A percentile compares a stretch with the other conserved stretches of the same genome.
These are phyloP conservation scores for Lagenidium sp. DNA, from an alignment of 352 stramenopile species.

Conservation along the genomic window DNA sequence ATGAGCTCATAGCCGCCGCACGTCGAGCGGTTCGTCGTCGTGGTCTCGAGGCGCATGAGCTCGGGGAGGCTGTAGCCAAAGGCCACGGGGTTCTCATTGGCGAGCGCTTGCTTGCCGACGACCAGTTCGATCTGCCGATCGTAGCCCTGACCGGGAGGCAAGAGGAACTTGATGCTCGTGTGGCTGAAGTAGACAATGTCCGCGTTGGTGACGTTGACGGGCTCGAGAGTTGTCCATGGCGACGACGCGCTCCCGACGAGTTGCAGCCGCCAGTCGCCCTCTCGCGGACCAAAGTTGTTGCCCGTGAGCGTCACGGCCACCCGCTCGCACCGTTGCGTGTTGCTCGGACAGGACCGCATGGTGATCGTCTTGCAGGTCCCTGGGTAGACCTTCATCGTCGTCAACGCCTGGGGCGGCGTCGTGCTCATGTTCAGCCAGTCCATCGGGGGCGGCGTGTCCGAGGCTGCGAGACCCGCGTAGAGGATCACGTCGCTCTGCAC, in stretches of 20 bases:
- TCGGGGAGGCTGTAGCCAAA: slow-evolving; percentile 37
- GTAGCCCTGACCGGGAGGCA: slow-evolving; percentile 36
- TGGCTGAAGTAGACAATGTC: slow-evolving; percentile 54
- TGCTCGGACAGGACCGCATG: slow-evolving; percentile 19
- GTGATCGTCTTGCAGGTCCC: slow-evolving; percentile 22
- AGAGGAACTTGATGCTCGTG: slow-evolving; percentile 41
- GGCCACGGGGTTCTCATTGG: slow-evolving; percentile 22
- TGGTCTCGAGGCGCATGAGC: slow-evolving; percentile 25
- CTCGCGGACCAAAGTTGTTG: slow-evolving; percentile 40
- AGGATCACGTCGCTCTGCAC: slow-evolving; percentile 11
- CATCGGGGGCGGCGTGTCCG: slow-evolving; percentile 17
- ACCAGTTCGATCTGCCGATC: slow-evolving; percentile 26
- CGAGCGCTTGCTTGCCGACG: slow-evolving; percentile 17
- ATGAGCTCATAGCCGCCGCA: slow-evolving; percentile 48
- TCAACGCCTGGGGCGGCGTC: slow-evolving; percentile 4
- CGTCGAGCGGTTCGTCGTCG: slow-evolving; percentile 45
- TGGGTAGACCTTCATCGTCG: slow-evolving; percentile 23
- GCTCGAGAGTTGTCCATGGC: slow-evolving; percentile 6
- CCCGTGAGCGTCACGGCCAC: slow-evolving; percentile 32
- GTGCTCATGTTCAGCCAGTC: slow-evolving; percentile 22
- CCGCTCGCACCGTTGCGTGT: slow-evolving; percentile 35
- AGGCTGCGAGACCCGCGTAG: slow-evolving; percentile 12
- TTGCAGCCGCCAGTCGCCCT: slow-evolving; percentile 31
- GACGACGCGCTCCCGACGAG: slow-evolving; percentile 13
- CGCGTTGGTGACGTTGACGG: slow-evolving; percentile 19